phyloP scores from a whole-genome alignment of 2,329 filamentous ascomycete genomes.

The Escovopsis sp. region DNA sequence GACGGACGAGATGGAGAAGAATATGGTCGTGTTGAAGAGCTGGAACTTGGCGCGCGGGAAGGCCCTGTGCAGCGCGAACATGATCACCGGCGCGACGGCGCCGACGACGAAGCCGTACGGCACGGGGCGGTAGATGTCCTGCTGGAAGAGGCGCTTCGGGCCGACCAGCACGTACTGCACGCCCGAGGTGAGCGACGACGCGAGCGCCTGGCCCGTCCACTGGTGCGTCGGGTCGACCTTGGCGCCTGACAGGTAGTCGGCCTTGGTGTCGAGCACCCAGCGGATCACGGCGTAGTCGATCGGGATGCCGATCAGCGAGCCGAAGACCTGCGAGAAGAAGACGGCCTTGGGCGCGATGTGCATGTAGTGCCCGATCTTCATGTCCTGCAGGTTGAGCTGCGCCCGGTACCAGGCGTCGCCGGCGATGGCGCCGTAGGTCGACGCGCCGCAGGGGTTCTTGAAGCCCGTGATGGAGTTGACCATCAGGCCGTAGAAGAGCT shows the following conservation, averaged over 20 bases:
- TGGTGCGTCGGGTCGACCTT: conserved; percentile 39
- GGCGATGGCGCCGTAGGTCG: conserved; percentile 41
- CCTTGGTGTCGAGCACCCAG: conserved; percentile 42
- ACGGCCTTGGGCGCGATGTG: conserved; percentile 42
- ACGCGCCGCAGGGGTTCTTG: conserved; percentile 42
- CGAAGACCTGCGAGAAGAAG: conserved; percentile 47
- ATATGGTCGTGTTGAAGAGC: conserved; percentile 47
- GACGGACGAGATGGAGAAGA: conserved; percentile 36
- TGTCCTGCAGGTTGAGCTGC: conserved; percentile 43
- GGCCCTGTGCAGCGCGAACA: conserved; percentile 34
- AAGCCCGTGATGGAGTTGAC: conserved; percentile 33
- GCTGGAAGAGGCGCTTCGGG: conserved; percentile 31
- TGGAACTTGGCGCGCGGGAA: conserved; percentile 39
- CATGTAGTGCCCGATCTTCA: conserved; percentile 51
- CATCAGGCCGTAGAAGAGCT: conserved; percentile 45
- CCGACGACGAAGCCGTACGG: conserved; percentile 40
- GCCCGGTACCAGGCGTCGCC: conserved; percentile 47
- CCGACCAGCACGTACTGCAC: conserved; percentile 46
- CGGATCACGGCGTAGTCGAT: conserved; percentile 46
- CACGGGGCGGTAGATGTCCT: conserved; percentile 30
- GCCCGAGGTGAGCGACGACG: conserved; percentile 35
- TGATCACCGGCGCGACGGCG: conserved; percentile 25
- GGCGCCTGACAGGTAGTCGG: conserved; percentile 35
- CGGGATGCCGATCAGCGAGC: conserved; percentile 40
- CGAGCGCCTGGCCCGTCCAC: conserved; percentile 43